Evolutionary conservation across 2,329 filamentous ascomycete genomes (phyloP), one percentile per base, ranked within the genome.

Genomic region (Penicillium sp.): DNA sequence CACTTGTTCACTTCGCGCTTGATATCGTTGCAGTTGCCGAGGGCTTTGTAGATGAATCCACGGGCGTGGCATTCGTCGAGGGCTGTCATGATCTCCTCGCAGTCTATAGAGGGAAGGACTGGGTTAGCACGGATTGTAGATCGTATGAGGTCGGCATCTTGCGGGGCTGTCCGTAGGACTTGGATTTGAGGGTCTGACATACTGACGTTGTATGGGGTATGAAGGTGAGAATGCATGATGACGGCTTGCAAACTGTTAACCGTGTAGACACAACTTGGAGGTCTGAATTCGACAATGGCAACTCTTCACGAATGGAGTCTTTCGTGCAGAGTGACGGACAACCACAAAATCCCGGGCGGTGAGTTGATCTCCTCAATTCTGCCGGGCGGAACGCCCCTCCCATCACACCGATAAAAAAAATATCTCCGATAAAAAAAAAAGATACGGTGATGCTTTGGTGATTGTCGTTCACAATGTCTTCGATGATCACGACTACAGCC

Each of bases 161-260:
- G 30, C 17, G 22, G 38, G 28, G 7, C 13, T 15, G 3, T 17
- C 9, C 24, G 2, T 42, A 50, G 45, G 45, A 6, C 6, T 40
- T 30, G 37, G 53, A 56, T 53, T 54, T 26, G 58, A 54, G 56
- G 40, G 73, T 49, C 28, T 24, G 28, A 77, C 80, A 47, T 85
- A 97, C 94, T 93, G 70, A 87, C 84, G 71, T 96, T 96, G 76
- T 97, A 90, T 77, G 95, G 92, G 30, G 92, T 97, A 76, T 98
- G 93, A 2, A 99, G 83, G 82, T 97, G 94, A 58, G 95, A 96
- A 91, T 99, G 95, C 95, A 99, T 99, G 49, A 72, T 86, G 51
- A 62, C 62, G 15, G 33, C 56, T 33, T 56, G 26, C n/a, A 13
- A 12, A 22, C 7, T 33, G 15, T 54, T 13, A 10, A 28, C 51